Base-by-base conservation (phyloP, 805 yeast genomes). In the Teunomyces cretensis region DNA sequence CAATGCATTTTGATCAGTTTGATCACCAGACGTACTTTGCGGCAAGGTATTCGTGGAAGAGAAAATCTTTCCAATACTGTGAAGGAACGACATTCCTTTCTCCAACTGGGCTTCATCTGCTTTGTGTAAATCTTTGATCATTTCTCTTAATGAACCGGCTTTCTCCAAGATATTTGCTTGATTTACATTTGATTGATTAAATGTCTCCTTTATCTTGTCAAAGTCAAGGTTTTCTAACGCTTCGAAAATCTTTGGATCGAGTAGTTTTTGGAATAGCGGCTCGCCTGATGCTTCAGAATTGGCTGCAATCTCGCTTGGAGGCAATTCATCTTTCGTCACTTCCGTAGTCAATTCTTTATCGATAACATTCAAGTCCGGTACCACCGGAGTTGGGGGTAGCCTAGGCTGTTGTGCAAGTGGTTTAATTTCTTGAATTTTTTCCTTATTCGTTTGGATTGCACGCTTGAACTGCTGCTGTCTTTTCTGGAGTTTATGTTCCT, bases 401-500 rank as follows among this genome's bases (percentile, higher is more conserved):
- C 27, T 19, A 7, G 39, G 16, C 27, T 19, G 27, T 35, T 35
- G 39, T 22, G 27, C 28, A n/a, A 24, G 28, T 7, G 39, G 28
- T 14, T 19, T 19, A 9, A 22, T 35, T 19, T 19, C 39, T 35
- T 35, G 39, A 17, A 22, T 35, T 24, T 27, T 26, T 14, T 37
- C 41, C 11, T 30, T 30, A 9, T 39, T 14, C 1, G 17, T 6
- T 16, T 30, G 27, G 12, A 13, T 15, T 3, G 30, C 33, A 12
- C 36, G 44, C 16, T 42, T 45, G 33, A 26, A 28, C 13, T 45
- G 41, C 13, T 47, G 47, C 48, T 62, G 62, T 49, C 60, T 55
- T 42, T 62, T 62, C 41, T 55, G 63, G 15, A 62, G 48, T 45
- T 57, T 58, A 44, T 62, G 64, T 33, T 64, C 69, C 45, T 62